Evolutionary conservation across 768 basidiomycete species (phyloP), one percentile per base, ranked within the genome.

Genomic region (Boletus subparvulus): DNA sequence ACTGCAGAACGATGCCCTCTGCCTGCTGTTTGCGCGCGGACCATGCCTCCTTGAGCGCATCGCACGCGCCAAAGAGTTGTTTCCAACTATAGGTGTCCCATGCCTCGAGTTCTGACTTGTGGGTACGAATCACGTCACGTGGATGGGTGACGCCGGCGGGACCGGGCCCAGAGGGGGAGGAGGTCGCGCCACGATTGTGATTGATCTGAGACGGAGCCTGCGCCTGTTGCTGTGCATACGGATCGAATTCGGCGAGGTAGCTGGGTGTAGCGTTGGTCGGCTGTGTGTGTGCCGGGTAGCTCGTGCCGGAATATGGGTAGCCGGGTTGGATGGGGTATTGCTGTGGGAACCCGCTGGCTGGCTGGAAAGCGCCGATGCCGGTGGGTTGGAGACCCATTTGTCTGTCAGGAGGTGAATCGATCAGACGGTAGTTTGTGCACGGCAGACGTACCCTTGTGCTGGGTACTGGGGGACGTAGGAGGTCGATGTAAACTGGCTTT

Each of bases 71-170:
- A 30, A 89, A 68, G 37, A 85, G 75, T 72, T 88, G 87, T 69
- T 85, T 90, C 89, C 89, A 91, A 13, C 85, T 73, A 54, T 80
- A 82, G 8, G 71, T 37, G 61, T 90, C 86, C 89, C 89, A 91
- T 8, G 80, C 73, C 61, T 90, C 90, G 28, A 92, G 76, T 67
- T 84, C 83, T 0, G 75, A 65, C 61, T 90, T 91, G 69, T 90
- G 81, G 3, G 71, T 69, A 44, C 83, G 83, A 52, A 92, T 83
- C 60, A 78, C 82, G 44, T 88, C 82, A 40, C 87, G 82, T 0
- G 90, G 90, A 61, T 92, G 90, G 26, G 76, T 26, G 8, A 40
- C 47, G 6, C 80, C 73, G 9, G 78, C 71, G 3, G 72, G 68
- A 8, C 61, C 62, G 2, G 54, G 43, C 26, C 37, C 17, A 16